These are phyloP conservation scores for Hysterium pulicare DNA, from an alignment of 2,329 filamentous ascomycete species.

Conservation along the genomic window DNA sequence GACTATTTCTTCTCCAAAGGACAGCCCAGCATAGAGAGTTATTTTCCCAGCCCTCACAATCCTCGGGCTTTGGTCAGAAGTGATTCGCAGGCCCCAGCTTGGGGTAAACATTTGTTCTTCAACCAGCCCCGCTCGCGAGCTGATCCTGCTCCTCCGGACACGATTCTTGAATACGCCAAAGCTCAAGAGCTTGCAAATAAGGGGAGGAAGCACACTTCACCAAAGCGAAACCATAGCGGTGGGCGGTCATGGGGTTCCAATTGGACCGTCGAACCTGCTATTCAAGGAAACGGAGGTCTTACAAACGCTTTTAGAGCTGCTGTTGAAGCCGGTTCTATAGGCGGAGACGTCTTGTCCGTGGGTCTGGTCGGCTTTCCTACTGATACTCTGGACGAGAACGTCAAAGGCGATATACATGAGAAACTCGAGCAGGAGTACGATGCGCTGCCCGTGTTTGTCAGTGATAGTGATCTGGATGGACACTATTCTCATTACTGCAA, in stretches of 20 bases:
- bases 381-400: constrained; percentile 72
- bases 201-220: constrained; percentile 16
- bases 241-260: constrained; percentile 66
- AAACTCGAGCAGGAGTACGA: constrained; percentile 76
- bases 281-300: constrained; percentile 89
- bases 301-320: constrained; percentile 83
- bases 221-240: constrained; percentile 29
- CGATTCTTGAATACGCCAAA: constrained; percentile 67
- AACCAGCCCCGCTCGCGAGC: constrained; percentile 78
- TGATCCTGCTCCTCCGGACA: constrained; percentile 69
- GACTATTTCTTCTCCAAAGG: constrained; percentile 47
- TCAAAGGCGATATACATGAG: constrained; percentile 80
- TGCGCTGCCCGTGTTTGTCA: constrained; percentile 79
- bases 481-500: constrained; percentile 98
- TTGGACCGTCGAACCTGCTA: constrained; percentile 79
- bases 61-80: constrained; percentile 61
- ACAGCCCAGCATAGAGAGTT: constrained; percentile 46
- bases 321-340: constrained; percentile 63
- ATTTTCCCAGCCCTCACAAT: constrained; percentile 50
- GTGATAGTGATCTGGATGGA: constrained; percentile 88
- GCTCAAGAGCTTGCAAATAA: constrained; percentile 35
- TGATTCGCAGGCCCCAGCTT: constrained; percentile 72
- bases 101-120: constrained; percentile 64
- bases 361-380: constrained; percentile 93
- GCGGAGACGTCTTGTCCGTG: constrained; percentile 83